phyloP scores from a whole-genome alignment of 495 filamentous ascomycete species.

The Geopyxis carbonaria region DNA sequence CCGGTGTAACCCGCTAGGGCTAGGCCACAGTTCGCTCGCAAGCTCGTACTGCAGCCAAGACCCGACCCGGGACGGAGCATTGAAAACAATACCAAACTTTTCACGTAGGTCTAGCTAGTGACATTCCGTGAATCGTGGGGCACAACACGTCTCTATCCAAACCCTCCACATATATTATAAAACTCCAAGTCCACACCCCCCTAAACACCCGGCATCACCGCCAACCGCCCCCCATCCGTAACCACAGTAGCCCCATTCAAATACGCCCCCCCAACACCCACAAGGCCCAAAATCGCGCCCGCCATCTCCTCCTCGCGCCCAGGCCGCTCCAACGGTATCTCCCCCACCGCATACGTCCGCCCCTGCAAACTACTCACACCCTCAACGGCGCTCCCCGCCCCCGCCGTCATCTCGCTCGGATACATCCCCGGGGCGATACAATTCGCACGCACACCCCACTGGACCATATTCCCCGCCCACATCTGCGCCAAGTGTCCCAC shows the following conservation, averaged over 20 bases:
- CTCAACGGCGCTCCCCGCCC: slow-evolving; percentile 27
- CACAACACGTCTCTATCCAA: too few relatives aligned
- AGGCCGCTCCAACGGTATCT: slow-evolving; percentile 30
- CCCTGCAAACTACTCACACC: slow-evolving; percentile 32
- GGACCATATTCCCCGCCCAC: slow-evolving; percentile 29
- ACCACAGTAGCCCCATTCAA: slow-evolving; percentile 36
- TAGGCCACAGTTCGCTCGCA: too few relatives aligned
- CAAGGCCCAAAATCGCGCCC: slow-evolving; percentile 35
- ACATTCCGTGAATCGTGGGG: too few relatives aligned
- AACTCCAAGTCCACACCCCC: too few relatives aligned
- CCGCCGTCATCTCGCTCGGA: slow-evolving; percentile 37
- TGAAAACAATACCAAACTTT: too few relatives aligned
- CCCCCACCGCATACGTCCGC: slow-evolving; percentile 13
- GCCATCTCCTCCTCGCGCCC: slow-evolving; percentile 40
- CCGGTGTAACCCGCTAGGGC: too few relatives aligned
- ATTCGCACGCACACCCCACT: slow-evolving; percentile 30
- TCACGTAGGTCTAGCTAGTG: too few relatives aligned
- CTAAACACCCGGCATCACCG: background rate
- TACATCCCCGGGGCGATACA: slow-evolving; percentile 28
- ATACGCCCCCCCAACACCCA: slow-evolving; percentile 34
- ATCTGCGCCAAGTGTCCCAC: slow-evolving; percentile 34
- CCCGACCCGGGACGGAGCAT: too few relatives aligned
- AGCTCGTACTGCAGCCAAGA: too few relatives aligned
- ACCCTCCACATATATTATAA: too few relatives aligned
- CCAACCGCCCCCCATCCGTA: slow-evolving; percentile 33